Conservation (phyloP, 169 alveolate genomes). For the Theileria annulata region DNA sequence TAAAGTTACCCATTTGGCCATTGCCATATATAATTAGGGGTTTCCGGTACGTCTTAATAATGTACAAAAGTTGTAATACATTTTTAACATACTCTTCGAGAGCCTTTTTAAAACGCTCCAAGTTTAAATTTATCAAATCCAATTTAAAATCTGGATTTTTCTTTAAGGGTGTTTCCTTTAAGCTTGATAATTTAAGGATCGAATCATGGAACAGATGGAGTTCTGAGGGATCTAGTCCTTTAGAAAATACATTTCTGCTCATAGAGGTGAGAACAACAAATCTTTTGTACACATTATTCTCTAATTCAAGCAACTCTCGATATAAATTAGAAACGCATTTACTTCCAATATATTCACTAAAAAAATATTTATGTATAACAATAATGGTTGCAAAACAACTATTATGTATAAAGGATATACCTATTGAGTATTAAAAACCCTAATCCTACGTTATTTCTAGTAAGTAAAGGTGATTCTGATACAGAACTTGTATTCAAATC, state of each 20-base stretch:
- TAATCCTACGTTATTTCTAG: slow-evolving; percentile 59
- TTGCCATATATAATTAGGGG: slow-evolving; percentile 74
- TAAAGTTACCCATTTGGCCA: slow-evolving; percentile 63
- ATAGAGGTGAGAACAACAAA: slow-evolving; percentile 69
- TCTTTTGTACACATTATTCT: slow-evolving; percentile 71
- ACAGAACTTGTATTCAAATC: slow-evolving; percentile 37
- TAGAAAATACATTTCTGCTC: slow-evolving; percentile 54
- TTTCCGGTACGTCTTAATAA: slow-evolving; percentile 68
- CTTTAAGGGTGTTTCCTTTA: background rate
- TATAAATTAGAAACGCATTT: slow-evolving; percentile 55
- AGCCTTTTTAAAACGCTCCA: slow-evolving; percentile 33
- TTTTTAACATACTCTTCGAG: slow-evolving; percentile 56
- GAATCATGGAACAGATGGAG: slow-evolving; percentile 61
- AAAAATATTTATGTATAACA: background rate
- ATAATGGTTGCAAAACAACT: background rate
- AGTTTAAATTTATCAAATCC: background rate
- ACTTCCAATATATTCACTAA: slow-evolving; percentile 54
- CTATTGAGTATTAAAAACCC: slow-evolving; percentile 64
- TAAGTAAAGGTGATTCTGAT: slow-evolving; percentile 52
- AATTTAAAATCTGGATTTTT: slow-evolving; percentile 16
- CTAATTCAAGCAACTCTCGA: slow-evolving; percentile 67
- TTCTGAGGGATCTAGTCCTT: slow-evolving; percentile 55
- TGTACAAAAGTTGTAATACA: slow-evolving; percentile 64
- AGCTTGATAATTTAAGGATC: slow-evolving; percentile 45
- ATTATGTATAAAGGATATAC: slow-evolving; percentile 11